A percentile compares a stretch with the other conserved stretches of the same genome.
phyloP scores from a whole-genome alignment of 441 rosid genomes.

The Eruca vesicaria region DNA sequence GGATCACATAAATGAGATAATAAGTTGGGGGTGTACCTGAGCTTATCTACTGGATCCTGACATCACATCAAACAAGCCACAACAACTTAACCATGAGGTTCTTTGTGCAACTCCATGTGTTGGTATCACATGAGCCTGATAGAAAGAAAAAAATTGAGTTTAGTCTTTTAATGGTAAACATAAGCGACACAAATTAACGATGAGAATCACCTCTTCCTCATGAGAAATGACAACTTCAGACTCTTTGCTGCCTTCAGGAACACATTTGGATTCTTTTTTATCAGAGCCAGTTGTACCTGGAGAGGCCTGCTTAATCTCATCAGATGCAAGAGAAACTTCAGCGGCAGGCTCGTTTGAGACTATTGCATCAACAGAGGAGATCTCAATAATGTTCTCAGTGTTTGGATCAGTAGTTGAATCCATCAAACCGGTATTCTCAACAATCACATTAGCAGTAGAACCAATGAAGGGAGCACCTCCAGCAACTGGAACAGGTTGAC shows the following conservation, averaged over 20 bases:
- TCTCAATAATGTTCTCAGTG: slow-evolving; percentile 32
- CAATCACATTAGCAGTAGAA: slow-evolving; percentile 34
- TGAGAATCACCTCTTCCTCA: slow-evolving; percentile 48
- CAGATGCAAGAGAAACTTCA: slow-evolving; percentile 18
- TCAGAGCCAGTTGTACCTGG: slow-evolving; percentile 24
- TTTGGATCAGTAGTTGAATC: slow-evolving; percentile 25
- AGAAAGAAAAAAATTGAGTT: neutral
- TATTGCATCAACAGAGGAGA: slow-evolving; percentile 28
- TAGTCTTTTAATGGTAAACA: neutral
- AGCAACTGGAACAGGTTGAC: slow-evolving; percentile 36
- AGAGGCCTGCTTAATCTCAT: slow-evolving; percentile 36
- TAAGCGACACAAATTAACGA: neutral
- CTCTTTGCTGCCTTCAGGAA: slow-evolving; percentile 28
- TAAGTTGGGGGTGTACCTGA: slow-evolving; percentile 21
- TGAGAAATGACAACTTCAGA: slow-evolving; percentile 35
- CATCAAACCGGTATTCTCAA: slow-evolving; percentile 26
- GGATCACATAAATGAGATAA: neutral
- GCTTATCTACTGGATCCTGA: slow-evolving; percentile 57
- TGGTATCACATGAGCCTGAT: slow-evolving; percentile 47
- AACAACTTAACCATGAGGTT: slow-evolving; percentile 72
- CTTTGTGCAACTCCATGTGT: slow-evolving; percentile 51
- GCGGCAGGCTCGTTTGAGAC: slow-evolving; percentile 11
- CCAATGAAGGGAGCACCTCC: slow-evolving; percentile 36
- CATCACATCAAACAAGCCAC: slow-evolving; percentile 75
- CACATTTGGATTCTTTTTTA: slow-evolving; percentile 31